Evolutionary conservation across 352 stramenopile species (phyloP).

Genomic region (Globisporangium acanthophoron): DNA sequence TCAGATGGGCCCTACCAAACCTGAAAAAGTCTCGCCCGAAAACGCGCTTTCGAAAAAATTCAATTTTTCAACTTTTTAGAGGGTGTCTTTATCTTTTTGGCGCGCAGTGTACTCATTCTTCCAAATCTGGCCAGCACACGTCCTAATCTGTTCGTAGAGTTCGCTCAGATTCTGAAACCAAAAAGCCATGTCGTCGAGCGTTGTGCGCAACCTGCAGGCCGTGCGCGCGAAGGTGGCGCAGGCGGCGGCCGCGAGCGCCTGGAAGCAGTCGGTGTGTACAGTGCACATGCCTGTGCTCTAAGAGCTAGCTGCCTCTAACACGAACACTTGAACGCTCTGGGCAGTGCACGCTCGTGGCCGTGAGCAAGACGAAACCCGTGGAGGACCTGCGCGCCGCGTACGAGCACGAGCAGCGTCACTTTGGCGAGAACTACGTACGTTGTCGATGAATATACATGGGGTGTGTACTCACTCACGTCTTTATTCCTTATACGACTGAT

Average conservation of each 20-base stretch:
- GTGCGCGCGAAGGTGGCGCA: constrained; percentile 60
- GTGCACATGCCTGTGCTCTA: background rate
- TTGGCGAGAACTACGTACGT: constrained; percentile 98
- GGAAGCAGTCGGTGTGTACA: constrained; percentile 34
- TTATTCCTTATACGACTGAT: background rate
- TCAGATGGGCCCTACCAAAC: no score
- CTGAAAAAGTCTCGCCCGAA: no score
- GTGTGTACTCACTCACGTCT: background rate
- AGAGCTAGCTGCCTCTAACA: background rate
- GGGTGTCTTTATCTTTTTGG: no score
- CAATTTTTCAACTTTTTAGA: no score
- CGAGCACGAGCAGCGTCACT: constrained; percentile 89
- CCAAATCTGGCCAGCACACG: no score
- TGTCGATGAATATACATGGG: no score
- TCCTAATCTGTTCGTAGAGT: no score
- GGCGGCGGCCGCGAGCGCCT: constrained; percentile 40
- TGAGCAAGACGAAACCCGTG: constrained; percentile 94
- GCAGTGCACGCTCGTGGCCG: constrained; percentile 84
- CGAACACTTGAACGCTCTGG: background rate
- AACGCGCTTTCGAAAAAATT: no score
- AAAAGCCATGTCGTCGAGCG: background rate
- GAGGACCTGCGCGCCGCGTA: constrained; percentile 87
- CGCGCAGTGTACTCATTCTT: no score
- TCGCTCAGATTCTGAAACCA: no score
- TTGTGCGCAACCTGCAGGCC: constrained; percentile 53